A percentile compares a stretch with the other conserved stretches of the same genome.
Conservation (phyloP, 2,329 filamentous ascomycete genomes). For the Claviceps purpurea region DNA sequence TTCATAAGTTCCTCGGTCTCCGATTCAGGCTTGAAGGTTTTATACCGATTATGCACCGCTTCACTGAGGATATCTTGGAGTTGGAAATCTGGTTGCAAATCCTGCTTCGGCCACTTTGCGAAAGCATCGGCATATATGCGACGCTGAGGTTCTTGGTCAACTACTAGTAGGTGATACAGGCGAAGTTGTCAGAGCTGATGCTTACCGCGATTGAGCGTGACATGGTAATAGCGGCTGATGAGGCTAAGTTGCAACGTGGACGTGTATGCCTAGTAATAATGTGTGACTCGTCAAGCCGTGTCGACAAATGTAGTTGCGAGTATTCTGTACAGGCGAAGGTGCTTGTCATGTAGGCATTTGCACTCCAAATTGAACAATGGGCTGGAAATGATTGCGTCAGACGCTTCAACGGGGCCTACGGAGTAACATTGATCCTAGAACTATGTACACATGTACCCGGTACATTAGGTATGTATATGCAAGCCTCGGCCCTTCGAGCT, state of each 20-base stretch:
- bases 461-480: no score
- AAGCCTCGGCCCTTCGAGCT: no score
- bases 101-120: slow-evolving; percentile 49
- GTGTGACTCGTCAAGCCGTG: not conserved
- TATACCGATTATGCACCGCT: slow-evolving; percentile 22
- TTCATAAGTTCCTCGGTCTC: slow-evolving; percentile 41
- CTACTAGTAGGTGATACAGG: no score
- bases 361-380: not conserved
- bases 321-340: not conserved
- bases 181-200: no score
- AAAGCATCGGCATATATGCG: slow-evolving; percentile 25
- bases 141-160: slow-evolving; percentile 12
- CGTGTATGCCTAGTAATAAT: no score
- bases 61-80: slow-evolving; percentile 41
- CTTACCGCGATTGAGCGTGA: slow-evolving; percentile 20
- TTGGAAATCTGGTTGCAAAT: slow-evolving; percentile 48
- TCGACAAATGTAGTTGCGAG: not conserved
- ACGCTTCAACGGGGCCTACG: not conserved
- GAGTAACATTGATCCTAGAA: not conserved
- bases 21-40: slow-evolving; percentile 17
- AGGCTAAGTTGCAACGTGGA: not conserved
- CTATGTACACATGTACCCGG: not conserved
- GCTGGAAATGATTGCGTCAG: not conserved
- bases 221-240: slow-evolving; percentile 12
- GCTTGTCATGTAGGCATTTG: not conserved